phyloP scores from a whole-genome alignment of 306 rosid species.

The Ammopiptanthus mongolicus region DNA sequence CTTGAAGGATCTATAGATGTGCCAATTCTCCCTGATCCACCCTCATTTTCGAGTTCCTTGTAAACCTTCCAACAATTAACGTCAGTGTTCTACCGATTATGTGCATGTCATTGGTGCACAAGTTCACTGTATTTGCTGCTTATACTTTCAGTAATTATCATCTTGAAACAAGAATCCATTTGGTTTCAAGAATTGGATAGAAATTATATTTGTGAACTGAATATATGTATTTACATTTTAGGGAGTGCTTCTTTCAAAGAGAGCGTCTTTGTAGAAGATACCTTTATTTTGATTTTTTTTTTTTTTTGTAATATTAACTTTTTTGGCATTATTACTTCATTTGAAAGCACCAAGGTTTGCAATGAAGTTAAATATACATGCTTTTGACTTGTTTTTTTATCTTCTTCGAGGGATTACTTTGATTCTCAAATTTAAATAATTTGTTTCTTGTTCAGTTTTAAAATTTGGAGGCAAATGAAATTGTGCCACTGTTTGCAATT shows the following conservation, averaged over 20 bases:
- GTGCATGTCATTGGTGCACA: neutral
- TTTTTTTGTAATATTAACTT: no score
- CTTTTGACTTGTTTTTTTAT: no score
- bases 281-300: no score
- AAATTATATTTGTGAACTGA: neutral
- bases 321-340: no score
- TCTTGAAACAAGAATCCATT: neutral
- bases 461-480: no score
- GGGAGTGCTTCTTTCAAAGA: neutral
- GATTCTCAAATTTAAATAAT: no score
- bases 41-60: neutral
- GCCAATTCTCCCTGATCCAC: neutral
- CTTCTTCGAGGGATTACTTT: no score
- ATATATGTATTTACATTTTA: neutral
- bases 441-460: no score
- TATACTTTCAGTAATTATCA: neutral
- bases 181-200: neutral
- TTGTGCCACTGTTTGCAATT: no score
- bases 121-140: neutral
- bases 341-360: no score
- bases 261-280: no score
- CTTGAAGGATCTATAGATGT: constrained; percentile 21
- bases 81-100: neutral
- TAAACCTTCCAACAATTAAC: neutral
- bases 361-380: no score